These are phyloP conservation scores for Verticillium zaregamsianum DNA, from an alignment of 2,329 filamentous ascomycete genomes.

Conservation along the genomic window DNA sequence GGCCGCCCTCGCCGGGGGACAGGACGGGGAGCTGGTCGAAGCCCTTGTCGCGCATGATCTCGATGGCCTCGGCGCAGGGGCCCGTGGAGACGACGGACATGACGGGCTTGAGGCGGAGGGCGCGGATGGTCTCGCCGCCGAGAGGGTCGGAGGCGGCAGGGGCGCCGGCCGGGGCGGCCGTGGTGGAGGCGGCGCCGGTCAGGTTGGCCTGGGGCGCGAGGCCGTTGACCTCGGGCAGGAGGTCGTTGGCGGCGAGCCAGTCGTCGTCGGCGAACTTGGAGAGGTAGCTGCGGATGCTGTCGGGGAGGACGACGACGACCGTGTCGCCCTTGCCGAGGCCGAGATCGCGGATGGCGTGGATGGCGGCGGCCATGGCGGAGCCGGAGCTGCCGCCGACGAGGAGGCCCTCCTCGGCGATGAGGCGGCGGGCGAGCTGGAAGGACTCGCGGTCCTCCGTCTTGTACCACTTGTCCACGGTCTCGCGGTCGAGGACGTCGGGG, in stretches of 20 bases:
- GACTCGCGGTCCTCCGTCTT: slow-evolving; percentile 94
- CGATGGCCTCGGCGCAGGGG: slow-evolving; percentile 80
- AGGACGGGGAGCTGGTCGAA: slow-evolving; percentile 97
- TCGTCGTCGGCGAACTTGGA: slow-evolving; percentile 99
- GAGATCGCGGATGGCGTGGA: slow-evolving; percentile 72
- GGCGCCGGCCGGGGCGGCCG: slow-evolving; percentile 27
- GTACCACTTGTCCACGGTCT: slow-evolving; percentile 88
- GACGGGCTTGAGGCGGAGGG: slow-evolving; percentile 87
- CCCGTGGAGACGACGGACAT: slow-evolving; percentile 73
- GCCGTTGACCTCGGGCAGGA: slow-evolving; percentile 59
- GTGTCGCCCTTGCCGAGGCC: slow-evolving; percentile 78
- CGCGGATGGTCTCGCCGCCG: slow-evolving; percentile 71
- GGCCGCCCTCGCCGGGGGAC: slow-evolving; percentile 55
- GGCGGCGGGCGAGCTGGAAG: slow-evolving; percentile 80
- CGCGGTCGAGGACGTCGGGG: slow-evolving; percentile 82
- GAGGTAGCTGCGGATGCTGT: slow-evolving; percentile 95
- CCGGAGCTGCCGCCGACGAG: slow-evolving; percentile 92
- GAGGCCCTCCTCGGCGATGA: slow-evolving; percentile 92
- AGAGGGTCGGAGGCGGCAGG: slow-evolving; percentile 64
- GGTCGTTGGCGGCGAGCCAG: slow-evolving; percentile 95
- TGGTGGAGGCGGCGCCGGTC: slow-evolving; percentile 27
- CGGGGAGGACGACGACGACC: slow-evolving; percentile 86
- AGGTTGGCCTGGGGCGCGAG: slow-evolving; percentile 43
- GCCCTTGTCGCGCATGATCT: slow-evolving; percentile 96
- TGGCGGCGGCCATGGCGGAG: slow-evolving; percentile 80